Evolutionary conservation across 331 rosid genomes (phyloP), one percentile per base, ranked within the genome.

Genomic region (Acacia pycnantha): DNA sequence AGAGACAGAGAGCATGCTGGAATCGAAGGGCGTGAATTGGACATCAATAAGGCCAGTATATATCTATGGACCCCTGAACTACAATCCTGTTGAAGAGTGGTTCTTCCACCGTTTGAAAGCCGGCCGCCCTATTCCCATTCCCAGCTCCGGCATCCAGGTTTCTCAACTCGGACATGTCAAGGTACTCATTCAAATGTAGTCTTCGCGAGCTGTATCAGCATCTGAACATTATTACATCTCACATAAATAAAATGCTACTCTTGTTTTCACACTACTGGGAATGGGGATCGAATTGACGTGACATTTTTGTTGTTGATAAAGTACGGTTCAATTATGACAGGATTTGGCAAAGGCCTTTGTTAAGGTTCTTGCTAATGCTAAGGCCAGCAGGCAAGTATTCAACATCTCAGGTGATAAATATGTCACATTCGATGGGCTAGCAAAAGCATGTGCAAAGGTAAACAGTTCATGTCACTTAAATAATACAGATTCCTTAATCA

Each of bases 11-110:
- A 93, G 82, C 88, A 84, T 95, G 79, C 86, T 95, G 31, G 84
- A 76, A 83, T 84, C 94, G 72, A 88, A 71, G 88, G 97, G 83
- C 78, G 98, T 93, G 70, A 95, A 93, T 44, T 93, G 97, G 98
- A 95, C 99, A 77, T 95, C 99, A n/a, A 50, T 93, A 75, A 93
- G 99, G 91, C 99, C 99, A 54, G 97, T 95, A 48, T 95, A 95
- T 86, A 95, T 95, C 65, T 95, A 95, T 79, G 99, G 99, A 53
- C 98, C 99, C 44, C 81, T 95, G 88, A 95, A 95, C 80, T 95
- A 95, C 86, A 95, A 93, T 79, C 99, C 99, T 43, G 97, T 95
- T 43, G 99, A 95, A 84, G 99, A 95, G 84, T 93, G 99, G 99
- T 95, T 95, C 90, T 95, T 95, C 92, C 99, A 93, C 85, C 88